phyloP scores from a whole-genome alignment of 345 rosid species.

The Rubroshorea leprosula region DNA sequence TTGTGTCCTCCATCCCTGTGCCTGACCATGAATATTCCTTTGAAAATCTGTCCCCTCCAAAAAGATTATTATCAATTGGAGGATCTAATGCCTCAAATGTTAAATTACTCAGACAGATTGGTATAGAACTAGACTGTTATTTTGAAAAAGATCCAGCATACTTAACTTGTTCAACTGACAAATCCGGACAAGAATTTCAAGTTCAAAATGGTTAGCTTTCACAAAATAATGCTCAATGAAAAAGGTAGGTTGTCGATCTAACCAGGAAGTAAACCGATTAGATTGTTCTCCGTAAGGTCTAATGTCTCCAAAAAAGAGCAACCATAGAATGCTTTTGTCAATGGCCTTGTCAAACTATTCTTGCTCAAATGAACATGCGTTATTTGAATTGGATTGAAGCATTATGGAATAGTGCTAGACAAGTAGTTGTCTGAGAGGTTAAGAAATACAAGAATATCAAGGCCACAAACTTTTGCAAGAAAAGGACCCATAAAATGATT shows the following conservation, averaged over 20 bases:
- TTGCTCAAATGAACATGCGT: not conserved
- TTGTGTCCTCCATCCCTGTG: not conserved
- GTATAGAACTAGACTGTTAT: not conserved
- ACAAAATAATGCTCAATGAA: slow-evolving; percentile 20
- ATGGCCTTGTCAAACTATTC: not conserved
- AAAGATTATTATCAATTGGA: not conserved
- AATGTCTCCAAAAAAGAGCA: slow-evolving; percentile 8
- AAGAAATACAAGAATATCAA: rapidly evolving
- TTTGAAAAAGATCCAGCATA: slow-evolving; percentile 14
- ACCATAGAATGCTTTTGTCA: not conserved
- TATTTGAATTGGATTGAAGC: not conserved
- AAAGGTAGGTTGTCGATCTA: not conserved
- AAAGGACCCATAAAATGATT: slow-evolving; percentile 15
- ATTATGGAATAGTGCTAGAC: not conserved
- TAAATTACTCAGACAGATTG: not conserved
- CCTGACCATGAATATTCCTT: not conserved
- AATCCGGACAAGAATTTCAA: slow-evolving; percentile 7
- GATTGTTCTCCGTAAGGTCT: slow-evolving; percentile 11
- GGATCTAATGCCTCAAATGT: not conserved
- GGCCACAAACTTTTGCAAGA: not conserved
- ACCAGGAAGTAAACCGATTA: not conserved
- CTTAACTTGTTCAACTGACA: slow-evolving; percentile 11
- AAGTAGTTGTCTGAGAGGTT: slow-evolving; percentile 18
- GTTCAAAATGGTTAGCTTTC: slow-evolving; percentile 15
- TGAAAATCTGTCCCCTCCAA: too few relatives aligned